These are phyloP conservation scores for Monilinia vaccinii-corymbosi DNA, from an alignment of 2,329 filamentous ascomycete species.

Conservation along the genomic window DNA sequence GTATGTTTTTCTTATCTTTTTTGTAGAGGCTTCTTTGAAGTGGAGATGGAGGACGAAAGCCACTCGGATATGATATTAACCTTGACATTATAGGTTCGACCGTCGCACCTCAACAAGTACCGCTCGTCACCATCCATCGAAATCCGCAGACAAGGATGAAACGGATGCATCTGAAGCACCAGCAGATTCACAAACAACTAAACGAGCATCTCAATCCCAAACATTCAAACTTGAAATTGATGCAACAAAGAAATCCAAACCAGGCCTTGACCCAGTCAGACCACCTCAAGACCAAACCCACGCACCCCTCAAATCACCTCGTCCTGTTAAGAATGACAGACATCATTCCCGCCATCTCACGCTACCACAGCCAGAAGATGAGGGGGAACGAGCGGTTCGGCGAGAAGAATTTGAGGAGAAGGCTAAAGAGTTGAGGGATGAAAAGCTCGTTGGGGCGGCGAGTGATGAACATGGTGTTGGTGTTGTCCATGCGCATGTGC, in stretches of 20 bases:
- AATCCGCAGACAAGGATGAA: not conserved
- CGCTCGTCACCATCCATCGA: not conserved
- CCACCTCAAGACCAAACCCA: not conserved
- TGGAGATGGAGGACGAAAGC: not conserved
- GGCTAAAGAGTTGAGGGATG: constrained; percentile 43
- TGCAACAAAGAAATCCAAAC: not conserved
- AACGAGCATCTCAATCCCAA: not conserved
- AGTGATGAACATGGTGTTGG: constrained; percentile 2
- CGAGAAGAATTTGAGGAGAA: constrained; percentile 45
- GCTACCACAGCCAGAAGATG: constrained; percentile 27
- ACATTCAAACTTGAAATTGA: not conserved
- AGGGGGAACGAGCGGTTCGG: constrained; percentile 36
- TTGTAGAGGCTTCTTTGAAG: too few species aligned
- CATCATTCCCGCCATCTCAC: constrained; percentile 19
- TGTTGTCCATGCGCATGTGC: not conserved
- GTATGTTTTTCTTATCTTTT: not conserved
- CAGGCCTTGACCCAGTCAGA: not conserved
- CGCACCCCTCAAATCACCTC: not conserved
- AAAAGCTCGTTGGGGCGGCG: constrained; percentile 38
- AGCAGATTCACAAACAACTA: not conserved
- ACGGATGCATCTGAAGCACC: not conserved
- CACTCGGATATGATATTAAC: not conserved
- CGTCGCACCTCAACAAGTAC: not conserved
- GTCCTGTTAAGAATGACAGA: constrained; percentile 18
- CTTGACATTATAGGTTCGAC: not conserved